Evolutionary conservation across 78 protist species (phyloP).

Genomic region (Dictyostelium intermedium): DNA sequence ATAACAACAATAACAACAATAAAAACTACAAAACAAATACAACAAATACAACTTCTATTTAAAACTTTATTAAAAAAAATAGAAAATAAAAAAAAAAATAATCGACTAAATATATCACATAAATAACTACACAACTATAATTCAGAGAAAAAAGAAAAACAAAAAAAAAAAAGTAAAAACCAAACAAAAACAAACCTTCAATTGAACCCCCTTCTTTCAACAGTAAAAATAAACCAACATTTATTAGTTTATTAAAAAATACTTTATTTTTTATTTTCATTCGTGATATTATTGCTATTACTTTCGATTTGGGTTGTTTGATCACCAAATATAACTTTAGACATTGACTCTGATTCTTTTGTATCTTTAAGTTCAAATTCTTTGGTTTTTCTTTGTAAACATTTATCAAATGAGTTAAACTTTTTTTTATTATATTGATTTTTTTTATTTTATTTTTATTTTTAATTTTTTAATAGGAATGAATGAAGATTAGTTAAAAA

Average conservation of each 20-base stretch:
- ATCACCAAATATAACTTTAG: neutral
- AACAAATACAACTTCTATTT: too few species aligned
- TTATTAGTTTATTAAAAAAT: neutral
- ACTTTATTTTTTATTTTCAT: neutral
- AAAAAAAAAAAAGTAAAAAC: neutral
- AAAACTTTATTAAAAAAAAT: too few species aligned
- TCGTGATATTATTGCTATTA: neutral
- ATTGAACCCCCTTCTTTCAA: neutral
- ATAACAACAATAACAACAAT: too few species aligned
- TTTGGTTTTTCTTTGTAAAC: slow-evolving; percentile 27
- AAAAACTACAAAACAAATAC: too few species aligned
- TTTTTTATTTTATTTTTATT: too few species aligned
- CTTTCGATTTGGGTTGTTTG: neutral
- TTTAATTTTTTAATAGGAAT: too few species aligned
- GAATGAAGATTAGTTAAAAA: neutral
- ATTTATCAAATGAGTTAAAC: slow-evolving; percentile 43
- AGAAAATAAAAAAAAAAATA: neutral
- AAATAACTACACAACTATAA: too few species aligned
- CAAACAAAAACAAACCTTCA: neutral
- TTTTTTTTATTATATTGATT: neutral
- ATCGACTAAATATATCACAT: too few species aligned
- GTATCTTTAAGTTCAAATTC: neutral
- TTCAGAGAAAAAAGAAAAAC: neutral
- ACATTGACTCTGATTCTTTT: neutral
- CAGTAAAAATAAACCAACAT: neutral